phyloP scores from a whole-genome alignment of 129 eudicot species.

The Silybum marianum region DNA sequence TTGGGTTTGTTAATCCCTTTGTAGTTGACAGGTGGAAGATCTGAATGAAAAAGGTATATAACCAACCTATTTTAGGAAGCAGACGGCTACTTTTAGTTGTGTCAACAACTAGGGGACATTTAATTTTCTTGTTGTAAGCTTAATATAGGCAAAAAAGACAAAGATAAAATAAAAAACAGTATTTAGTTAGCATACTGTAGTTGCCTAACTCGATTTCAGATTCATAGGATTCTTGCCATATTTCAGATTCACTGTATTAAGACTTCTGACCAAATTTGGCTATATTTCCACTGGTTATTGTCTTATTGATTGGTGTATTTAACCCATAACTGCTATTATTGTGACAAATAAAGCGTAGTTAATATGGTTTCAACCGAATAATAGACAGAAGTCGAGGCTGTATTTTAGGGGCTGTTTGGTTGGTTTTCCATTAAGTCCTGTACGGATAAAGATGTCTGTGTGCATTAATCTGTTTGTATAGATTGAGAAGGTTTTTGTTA shows the following conservation, averaged over 20 bases:
- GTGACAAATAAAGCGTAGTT: neutral
- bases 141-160: constrained; percentile 6
- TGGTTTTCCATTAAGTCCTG: no score
- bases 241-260: neutral
- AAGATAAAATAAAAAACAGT: neutral
- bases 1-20: neutral
- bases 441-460: no score
- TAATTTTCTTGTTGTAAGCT: constrained; percentile 19
- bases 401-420: neutral
- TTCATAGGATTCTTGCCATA: constrained; percentile 5
- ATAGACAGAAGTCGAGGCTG: neutral
- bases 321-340: constrained; percentile 17
- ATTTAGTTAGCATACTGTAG: constrained; percentile 1
- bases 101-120: constrained; percentile 11
- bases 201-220: neutral
- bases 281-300: neutral
- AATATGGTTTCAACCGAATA: neutral
- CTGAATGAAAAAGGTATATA: constrained; percentile 17
- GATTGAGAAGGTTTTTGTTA: no score
- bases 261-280: neutral
- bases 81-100: constrained; percentile 14
- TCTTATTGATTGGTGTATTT: constrained; percentile 4
- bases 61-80: constrained; percentile 8
- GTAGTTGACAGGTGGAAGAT: constrained; percentile 8
- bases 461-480: no score